A percentile compares a stretch with the other conserved stretches of the same genome.
Evolutionary conservation across 176 grass and related monocot species (phyloP).

Genomic region (Musa itinerans): DNA sequence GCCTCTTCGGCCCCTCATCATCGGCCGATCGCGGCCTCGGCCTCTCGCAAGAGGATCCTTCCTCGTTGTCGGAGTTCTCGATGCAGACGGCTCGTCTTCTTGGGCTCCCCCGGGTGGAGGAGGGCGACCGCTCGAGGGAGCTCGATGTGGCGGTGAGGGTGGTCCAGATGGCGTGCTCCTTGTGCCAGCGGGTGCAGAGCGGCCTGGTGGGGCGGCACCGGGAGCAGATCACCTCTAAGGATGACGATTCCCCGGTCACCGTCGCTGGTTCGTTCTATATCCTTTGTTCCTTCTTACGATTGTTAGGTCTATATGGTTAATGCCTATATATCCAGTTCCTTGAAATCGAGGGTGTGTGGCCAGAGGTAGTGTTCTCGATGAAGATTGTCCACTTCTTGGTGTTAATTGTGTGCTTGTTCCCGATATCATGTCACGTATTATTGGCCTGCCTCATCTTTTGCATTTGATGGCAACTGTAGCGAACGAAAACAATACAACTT

Average conservation of each 20-base stretch:
- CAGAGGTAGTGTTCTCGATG: too few relatives aligned
- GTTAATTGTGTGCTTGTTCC: too few relatives aligned
- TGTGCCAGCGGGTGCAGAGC: constrained; percentile 83
- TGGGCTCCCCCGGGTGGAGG: constrained; percentile 9
- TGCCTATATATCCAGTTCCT: background rate
- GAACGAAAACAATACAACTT: too few relatives aligned
- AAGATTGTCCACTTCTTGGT: too few relatives aligned
- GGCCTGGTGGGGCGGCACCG: constrained; percentile 22
- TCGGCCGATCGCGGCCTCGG: background rate
- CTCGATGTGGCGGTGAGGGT: constrained; percentile 73
- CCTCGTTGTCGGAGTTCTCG: background rate
- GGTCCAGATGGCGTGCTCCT: constrained; percentile 72
- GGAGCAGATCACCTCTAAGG: constrained; percentile 49
- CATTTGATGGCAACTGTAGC: too few relatives aligned
- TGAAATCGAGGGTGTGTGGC: background rate
- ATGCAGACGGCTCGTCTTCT: background rate
- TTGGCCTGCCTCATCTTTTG: too few relatives aligned
- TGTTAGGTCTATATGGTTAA: background rate
- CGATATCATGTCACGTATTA: too few relatives aligned
- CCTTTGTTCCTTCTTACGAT: background rate
- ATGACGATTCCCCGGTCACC: constrained; percentile 80
- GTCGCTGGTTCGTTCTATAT: constrained; percentile 43
- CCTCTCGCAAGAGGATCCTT: too few relatives aligned
- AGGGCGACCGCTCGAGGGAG: constrained; percentile 41
- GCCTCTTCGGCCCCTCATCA: background rate